A percentile compares a stretch with the other conserved stretches of the same genome.
Conservation (phyloP, 495 filamentous ascomycete species). For the Hyaloscypha finlandica region DNA sequence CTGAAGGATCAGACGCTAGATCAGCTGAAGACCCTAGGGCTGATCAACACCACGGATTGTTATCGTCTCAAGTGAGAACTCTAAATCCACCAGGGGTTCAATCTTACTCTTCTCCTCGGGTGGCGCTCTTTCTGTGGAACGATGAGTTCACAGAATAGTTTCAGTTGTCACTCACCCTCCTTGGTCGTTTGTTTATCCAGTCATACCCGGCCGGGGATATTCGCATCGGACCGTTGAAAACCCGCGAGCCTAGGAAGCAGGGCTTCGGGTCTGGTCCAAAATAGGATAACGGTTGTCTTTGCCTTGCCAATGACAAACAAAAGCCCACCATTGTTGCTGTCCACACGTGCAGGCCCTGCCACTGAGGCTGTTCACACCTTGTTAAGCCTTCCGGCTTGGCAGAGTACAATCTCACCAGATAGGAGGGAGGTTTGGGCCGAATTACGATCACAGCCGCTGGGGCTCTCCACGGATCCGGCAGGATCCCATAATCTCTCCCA, state of each 20-base stretch:
- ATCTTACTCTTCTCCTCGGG: neutral
- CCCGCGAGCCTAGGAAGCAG: neutral
- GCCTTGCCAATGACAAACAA: neutral
- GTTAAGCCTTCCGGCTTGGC: neutral
- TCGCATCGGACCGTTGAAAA: neutral
- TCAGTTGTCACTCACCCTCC: neutral
- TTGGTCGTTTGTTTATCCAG: neutral
- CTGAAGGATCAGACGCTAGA: neutral
- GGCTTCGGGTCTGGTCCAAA: neutral
- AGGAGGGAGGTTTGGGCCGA: neutral
- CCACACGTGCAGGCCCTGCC: neutral
- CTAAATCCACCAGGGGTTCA: neutral
- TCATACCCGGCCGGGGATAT: neutral
- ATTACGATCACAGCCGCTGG: neutral
- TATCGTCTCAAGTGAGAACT: neutral
- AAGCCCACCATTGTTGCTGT: neutral
- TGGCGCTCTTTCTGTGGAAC: neutral
- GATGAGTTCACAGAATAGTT: neutral
- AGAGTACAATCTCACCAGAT: neutral
- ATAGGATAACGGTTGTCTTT: neutral
- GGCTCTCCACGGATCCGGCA: neutral
- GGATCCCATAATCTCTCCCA: neutral
- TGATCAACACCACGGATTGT: neutral
- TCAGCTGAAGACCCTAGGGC: neutral
- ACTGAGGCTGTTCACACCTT: neutral